These are phyloP conservation scores for Blastocystis sp. DNA, from an alignment of 352 stramenopile species.

Conservation along the genomic window DNA sequence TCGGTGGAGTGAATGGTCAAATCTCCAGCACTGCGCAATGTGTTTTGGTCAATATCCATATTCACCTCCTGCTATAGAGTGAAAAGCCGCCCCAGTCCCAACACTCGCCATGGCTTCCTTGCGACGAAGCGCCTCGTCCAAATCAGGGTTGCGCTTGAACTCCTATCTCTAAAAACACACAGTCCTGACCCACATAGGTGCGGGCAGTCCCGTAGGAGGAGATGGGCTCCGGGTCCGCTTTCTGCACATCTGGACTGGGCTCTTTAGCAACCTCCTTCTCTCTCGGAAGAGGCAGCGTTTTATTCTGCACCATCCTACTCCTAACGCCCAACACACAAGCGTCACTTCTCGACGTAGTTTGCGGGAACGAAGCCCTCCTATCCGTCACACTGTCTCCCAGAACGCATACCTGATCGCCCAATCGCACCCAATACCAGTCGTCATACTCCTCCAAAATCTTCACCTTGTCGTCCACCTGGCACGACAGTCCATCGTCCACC, in stretches of 20 bases:
- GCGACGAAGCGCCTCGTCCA: neutral
- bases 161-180: neutral
- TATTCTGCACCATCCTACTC: neutral
- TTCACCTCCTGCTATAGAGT: too few relatives aligned
- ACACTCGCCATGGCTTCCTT: neutral
- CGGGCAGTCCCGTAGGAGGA: neutral
- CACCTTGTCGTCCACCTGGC: neutral
- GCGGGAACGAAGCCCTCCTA: slow-evolving; percentile 26
- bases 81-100: too few relatives aligned
- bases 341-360: slow-evolving; percentile 15
- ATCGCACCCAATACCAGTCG: slow-evolving; percentile 3
- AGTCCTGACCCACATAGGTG: neutral
- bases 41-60: too few relatives aligned
- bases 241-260: neutral
- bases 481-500: neutral
- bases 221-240: neutral
- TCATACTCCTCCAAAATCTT: neutral
- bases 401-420: neutral
- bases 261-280: neutral
- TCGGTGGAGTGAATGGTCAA: too few relatives aligned
- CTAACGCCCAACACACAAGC: neutral
- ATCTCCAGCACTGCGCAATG: too few relatives aligned
- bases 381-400: neutral
- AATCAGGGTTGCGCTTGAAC: slow-evolving; percentile 20
- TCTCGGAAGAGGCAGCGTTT: neutral